Percentiles rank a stretch among this genome's conserved stretches.
Evolutionary conservation across 73 alveolate species (phyloP).

Genomic region (Breviolum minutum): DNA sequence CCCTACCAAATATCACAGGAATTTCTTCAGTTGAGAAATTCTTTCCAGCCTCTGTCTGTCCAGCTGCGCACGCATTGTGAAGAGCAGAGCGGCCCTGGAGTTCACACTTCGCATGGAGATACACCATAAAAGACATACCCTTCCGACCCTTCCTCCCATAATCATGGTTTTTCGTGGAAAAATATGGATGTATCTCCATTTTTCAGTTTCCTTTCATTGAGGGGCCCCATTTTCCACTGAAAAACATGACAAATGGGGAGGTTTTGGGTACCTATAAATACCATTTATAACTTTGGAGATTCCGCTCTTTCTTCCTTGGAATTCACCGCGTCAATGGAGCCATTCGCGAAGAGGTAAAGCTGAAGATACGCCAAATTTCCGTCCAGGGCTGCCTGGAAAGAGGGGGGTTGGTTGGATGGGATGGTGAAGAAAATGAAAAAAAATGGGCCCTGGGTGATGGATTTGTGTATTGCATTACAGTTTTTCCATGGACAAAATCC

Average conservation of each 20-base stretch:
- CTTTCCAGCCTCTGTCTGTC: constrained; percentile 49
- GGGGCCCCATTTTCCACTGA: too few species aligned
- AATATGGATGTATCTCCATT: too few species aligned
- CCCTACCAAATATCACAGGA: too few species aligned
- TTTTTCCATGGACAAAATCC: neutral
- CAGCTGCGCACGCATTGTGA: constrained; percentile 55
- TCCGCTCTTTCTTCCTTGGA: neutral
- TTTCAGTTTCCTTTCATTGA: too few species aligned
- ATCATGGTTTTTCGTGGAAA: too few species aligned
- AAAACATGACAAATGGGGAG: too few species aligned
- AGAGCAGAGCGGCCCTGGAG: constrained; percentile 60
- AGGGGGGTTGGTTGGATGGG: too few species aligned
- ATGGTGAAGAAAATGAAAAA: neutral
- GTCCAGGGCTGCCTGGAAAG: constrained; percentile 66
- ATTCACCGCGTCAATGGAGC: constrained; percentile 17
- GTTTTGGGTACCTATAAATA: too few species aligned
- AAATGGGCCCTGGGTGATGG: neutral
- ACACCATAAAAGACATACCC: too few species aligned
- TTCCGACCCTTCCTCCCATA: too few species aligned
- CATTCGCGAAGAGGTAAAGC: constrained; percentile 7
- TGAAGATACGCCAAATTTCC: constrained; percentile 47
- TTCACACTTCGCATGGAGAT: neutral
- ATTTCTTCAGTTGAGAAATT: too few species aligned
- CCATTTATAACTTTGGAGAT: too few species aligned
- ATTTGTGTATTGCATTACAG: neutral